These are phyloP conservation scores for Xylariaceae sp. DNA, from an alignment of 2,329 filamentous ascomycete genomes.

Conservation along the genomic window DNA sequence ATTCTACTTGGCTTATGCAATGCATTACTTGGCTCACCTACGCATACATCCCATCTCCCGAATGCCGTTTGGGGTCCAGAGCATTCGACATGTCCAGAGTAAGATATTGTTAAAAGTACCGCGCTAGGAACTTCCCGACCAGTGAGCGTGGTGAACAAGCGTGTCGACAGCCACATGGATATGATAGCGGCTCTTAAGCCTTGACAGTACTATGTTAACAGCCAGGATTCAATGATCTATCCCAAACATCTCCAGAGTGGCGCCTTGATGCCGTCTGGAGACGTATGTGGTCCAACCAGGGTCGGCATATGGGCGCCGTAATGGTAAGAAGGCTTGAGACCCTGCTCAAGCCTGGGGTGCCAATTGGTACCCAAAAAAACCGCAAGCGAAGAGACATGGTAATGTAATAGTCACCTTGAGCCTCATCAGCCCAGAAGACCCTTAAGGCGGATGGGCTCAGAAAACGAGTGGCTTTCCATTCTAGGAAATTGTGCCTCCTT, in stretches of 20 bases:
- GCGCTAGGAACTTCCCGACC: constrained; percentile 17
- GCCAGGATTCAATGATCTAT: too few species aligned
- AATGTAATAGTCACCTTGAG: constrained; percentile 13
- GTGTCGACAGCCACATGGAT: constrained; percentile 12
- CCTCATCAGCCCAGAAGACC: constrained; percentile 20
- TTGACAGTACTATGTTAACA: too few species aligned
- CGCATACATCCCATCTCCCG: constrained; percentile 3
- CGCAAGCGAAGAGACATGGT: constrained; percentile 13
- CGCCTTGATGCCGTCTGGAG: constrained; percentile 11
- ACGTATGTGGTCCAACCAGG: constrained; percentile 19
- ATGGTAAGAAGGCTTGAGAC: constrained; percentile 4
- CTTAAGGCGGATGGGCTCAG: constrained; percentile 1
- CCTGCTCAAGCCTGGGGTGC: constrained; percentile 11
- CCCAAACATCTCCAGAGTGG: constrained; percentile 26
- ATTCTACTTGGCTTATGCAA: neutral
- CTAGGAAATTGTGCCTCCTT: constrained; percentile 20
- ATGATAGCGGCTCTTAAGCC: constrained; percentile 15
- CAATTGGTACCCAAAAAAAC: constrained; percentile 23
- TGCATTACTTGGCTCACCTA: constrained; percentile 13
- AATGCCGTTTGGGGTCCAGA: constrained; percentile 15
- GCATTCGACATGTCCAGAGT: constrained; percentile 6
- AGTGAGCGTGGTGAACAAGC: neutral
- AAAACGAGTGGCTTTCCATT: constrained; percentile 21
- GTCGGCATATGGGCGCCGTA: constrained; percentile 2
- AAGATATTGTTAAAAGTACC: constrained; percentile 12